Evolutionary conservation across 2,329 filamentous ascomycete genomes (phyloP), one percentile per base, ranked within the genome.

Genomic region (Fusarium sp.): DNA sequence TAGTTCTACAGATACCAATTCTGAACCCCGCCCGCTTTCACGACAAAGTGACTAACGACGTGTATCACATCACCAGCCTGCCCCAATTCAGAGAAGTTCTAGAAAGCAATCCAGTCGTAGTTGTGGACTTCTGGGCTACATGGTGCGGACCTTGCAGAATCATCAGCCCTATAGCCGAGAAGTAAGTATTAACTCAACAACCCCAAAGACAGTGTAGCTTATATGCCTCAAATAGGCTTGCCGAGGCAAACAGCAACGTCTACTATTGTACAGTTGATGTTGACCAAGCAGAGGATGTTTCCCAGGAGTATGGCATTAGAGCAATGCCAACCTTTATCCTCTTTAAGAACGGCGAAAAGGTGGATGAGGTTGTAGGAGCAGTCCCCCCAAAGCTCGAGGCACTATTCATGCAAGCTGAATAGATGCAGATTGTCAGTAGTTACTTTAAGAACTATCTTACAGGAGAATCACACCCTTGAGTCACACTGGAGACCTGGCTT

Each of bases 141-240:
- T 66, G 63, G 63, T 66, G 61, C 11, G 50, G 56, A 2, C 61
- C 61, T 18, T 66, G 61, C 18, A 42, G 37, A 33, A 6, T 37
- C 0, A 61, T 66, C 9, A 54, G 50, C 13, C 63, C 63, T 0
- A 4, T 56, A 0, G 8, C 61, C 10, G 63, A 53, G 7, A 39
- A 23, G 41, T 63, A 25, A 36, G 37, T 13, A 5, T 1, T 11
- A 11, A 14, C 20, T 2, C 4, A 13, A 14, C 20, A 3, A 13
- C 3, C 29, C 10, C 29, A 31, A 3, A 8, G 25, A 8, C 8
- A 25, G 8, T 25, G 25, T 9, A 25, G 6, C 23, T 53, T 31
- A 54, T 6, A 4, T 5, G n/a, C n/a, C 3, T 20, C 3, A 3
- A 15, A 1, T 25, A 58, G 49, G 4, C 0, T 57, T 0, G 37